Evolutionary conservation across 257 asterid genomes (phyloP).

Genomic region (Ophiorrhiza pumila): DNA sequence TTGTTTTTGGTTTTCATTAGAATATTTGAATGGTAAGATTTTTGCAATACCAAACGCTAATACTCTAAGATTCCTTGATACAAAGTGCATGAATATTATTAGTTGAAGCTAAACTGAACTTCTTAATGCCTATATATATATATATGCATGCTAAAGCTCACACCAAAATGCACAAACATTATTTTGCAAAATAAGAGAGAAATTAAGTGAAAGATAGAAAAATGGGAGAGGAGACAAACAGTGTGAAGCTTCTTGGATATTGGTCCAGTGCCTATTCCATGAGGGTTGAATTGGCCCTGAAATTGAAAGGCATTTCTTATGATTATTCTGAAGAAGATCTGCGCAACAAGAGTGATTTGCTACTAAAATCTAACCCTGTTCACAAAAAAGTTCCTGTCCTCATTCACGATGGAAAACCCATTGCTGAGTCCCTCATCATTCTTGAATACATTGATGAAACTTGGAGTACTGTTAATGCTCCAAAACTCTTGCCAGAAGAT

Average conservation of each 20-base stretch:
- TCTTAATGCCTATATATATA: too few relatives aligned
- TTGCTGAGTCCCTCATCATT: not conserved
- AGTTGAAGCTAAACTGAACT: too few relatives aligned
- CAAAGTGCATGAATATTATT: too few relatives aligned
- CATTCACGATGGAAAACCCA: conserved; percentile 2
- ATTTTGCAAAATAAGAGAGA: too few relatives aligned
- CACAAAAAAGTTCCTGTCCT: not conserved
- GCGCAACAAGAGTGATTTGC: conserved; percentile 1
- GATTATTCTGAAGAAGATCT: not conserved
- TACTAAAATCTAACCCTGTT: conserved; percentile 2
- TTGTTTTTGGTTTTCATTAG: too few relatives aligned
- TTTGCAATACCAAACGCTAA: too few relatives aligned
- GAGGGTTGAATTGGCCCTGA: conserved; percentile 1
- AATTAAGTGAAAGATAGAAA: not conserved
- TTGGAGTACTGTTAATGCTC: not conserved
- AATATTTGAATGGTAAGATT: too few relatives aligned
- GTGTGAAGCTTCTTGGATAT: not conserved
- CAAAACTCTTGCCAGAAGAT: not conserved
- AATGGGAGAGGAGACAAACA: not conserved
- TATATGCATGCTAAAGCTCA: not conserved
- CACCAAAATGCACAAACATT: not conserved
- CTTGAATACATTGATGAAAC: conserved; percentile 5
- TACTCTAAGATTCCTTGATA: too few relatives aligned
- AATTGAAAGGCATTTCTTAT: not conserved
- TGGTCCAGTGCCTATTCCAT: not conserved